Evolutionary conservation across 2,329 filamentous ascomycete species (phyloP).

Genomic region (Nemania sp.): DNA sequence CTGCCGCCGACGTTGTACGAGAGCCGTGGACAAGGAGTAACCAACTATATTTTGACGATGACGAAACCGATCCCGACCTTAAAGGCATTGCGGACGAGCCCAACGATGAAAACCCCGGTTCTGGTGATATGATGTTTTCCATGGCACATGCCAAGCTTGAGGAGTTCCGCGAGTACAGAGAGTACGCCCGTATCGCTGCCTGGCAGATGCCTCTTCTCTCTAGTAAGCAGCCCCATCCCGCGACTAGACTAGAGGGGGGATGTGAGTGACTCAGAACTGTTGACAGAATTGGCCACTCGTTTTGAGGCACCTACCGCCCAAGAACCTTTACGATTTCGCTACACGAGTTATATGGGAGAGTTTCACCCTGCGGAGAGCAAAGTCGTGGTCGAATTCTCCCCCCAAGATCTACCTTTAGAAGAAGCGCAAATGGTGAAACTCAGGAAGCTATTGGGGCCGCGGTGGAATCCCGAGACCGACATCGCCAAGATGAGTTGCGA

Average conservation of each 20-base stretch:
- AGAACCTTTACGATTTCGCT: slow-evolving; percentile 86
- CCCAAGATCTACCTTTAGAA: slow-evolving; percentile 71
- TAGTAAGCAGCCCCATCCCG: slow-evolving; percentile 62
- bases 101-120: slow-evolving; percentile 63
- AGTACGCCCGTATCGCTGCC: slow-evolving; percentile 83
- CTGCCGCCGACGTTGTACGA: too few relatives aligned
- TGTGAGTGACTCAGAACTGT: slow-evolving; percentile 5
- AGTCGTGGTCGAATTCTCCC: slow-evolving; percentile 88
- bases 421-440: slow-evolving; percentile 75
- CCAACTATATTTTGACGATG: too few relatives aligned
- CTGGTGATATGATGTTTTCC: slow-evolving; percentile 82
- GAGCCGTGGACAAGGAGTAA: too few relatives aligned
- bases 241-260: background rate
- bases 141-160: slow-evolving; percentile 87
- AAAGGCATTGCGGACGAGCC: slow-evolving; percentile 33
- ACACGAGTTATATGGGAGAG: slow-evolving; percentile 96
- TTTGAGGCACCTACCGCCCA: slow-evolving; percentile 71
- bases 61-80: slow-evolving; percentile 36
- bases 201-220: slow-evolving; percentile 95
- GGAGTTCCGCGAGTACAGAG: slow-evolving; percentile 81
- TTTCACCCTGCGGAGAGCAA: slow-evolving; percentile 88
- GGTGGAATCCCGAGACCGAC: slow-evolving; percentile 84
- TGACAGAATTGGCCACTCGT: slow-evolving; percentile 76
- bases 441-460: slow-evolving; percentile 80
- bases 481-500: slow-evolving; percentile 90